Evolutionary conservation across 495 filamentous ascomycete genomes (phyloP), one percentile per base, ranked within the genome.

Genomic region (Trichoderma reesei): DNA sequence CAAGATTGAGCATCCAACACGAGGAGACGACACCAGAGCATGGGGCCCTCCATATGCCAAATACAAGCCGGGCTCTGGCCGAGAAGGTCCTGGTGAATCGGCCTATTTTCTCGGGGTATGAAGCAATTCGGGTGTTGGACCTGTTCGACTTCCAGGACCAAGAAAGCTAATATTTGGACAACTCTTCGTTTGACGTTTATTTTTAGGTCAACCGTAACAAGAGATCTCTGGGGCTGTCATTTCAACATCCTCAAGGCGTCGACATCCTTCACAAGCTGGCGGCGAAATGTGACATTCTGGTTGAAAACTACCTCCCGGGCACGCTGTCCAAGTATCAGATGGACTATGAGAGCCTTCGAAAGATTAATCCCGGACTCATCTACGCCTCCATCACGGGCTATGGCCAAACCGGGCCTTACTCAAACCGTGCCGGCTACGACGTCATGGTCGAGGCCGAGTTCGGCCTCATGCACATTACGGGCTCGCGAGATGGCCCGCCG

Each of bases 371-470:
- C 20, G 75, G 70, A 0, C 75, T 91, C n/a, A 84, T 87, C 51
- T 87, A 87, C 64, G 83, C 84, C 9, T 85, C 82, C 37, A 85
- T 87, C 44, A 87, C 85, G 1, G 85, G 85, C 14, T 86, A 85
- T 64, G 94, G 94, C 3, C 94, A 98, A 73, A 96, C 90, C 2
- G 94, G 94, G 0, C 95, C 95, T 0, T 96, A 96, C 73, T 87
- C 87, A 18, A 84, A 86, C 59, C 83, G 95, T 7, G 91, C 94
- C 9, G 94, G 94, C 11, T 98, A 98, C 78, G 94, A 98, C 75
- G 95, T 98, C 64, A 98, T 98, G 92, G 95, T 98, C 0, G 94
- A 98, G 75, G 95, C 93, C 48, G 94, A 98, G 74, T 91, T 98
- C 79, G 94, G 94, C 5, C 71, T 98, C 63, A 98, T 98, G 94